A percentile compares a stretch with the other conserved stretches of the same genome.
Evolutionary conservation across 257 asterid species (phyloP).

Genomic region (Misopates orontium): DNA sequence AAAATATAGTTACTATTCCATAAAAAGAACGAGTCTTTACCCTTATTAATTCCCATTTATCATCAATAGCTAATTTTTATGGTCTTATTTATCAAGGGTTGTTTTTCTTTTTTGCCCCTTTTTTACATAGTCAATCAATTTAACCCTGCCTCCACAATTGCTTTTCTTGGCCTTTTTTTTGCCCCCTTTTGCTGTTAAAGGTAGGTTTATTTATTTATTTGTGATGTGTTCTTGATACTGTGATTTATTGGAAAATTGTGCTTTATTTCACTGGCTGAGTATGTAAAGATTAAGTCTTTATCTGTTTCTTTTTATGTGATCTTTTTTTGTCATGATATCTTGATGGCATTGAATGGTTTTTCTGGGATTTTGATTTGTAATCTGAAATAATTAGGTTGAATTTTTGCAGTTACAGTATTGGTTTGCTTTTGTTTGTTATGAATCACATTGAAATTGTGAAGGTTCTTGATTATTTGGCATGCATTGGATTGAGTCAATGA

Average conservation of each 20-base stretch:
- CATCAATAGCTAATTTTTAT: conserved; percentile 20
- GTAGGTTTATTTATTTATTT: conserved; percentile 14
- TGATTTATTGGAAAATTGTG: conserved; percentile 22
- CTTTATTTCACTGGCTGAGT: conserved; percentile 6
- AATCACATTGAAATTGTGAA: conserved; percentile 10
- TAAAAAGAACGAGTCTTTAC: conserved; percentile 20
- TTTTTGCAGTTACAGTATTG: conserved; percentile 18
- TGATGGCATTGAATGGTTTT: conserved; percentile 16
- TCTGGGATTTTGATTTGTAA: conserved; percentile 12
- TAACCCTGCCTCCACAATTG: conserved; percentile 25
- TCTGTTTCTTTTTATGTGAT: conserved; percentile 12
- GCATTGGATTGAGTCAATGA: conserved; percentile 20
- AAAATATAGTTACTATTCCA: conserved; percentile 18
- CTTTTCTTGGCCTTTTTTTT: conserved; percentile 19
- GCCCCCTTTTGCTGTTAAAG: conserved; percentile 19
- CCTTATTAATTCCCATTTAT: conserved; percentile 13
- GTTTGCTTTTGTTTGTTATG: conserved; percentile 11
- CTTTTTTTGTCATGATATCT: conserved; percentile 20
- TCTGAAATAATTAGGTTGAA: conserved; percentile 26
- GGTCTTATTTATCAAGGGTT: conserved; percentile 21
- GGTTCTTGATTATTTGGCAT: conserved; percentile 14
- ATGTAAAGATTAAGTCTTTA: not conserved
- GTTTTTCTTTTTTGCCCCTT: not conserved
- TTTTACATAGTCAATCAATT: conserved; percentile 32
- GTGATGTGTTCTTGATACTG: conserved; percentile 20